Evolutionary conservation across 2,329 filamentous ascomycete genomes (phyloP), one percentile per base, ranked within the genome.

Genomic region (Coniochaeta hoffmannii): DNA sequence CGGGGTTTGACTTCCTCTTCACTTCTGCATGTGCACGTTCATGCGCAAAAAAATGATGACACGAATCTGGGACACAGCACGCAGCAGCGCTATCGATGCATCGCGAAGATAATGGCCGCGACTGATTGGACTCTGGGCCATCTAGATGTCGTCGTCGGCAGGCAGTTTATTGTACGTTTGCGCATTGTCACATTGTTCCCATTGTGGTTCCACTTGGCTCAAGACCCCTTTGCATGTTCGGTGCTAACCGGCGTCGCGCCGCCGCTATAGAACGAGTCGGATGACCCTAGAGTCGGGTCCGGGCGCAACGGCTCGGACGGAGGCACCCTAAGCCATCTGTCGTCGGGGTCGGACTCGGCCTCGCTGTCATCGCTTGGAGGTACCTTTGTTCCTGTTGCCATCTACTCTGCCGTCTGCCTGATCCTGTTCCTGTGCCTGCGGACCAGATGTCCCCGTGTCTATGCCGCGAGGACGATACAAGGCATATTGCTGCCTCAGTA

Each of bases 391-490:
- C 82, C 82, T 10, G 73, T 83, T 5, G 62, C 79, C 46, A 58
- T 77, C 44, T 74, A 77, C 57, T 73, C 79, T 5, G 68, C 60
- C 26, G 61, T 80, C 32, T 82, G 79, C 60, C 55, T 83, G n/a
- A 28, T 69, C 58, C 67, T 81, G 55, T 85, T 84, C 64, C 61
- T 82, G 53, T 50, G 75, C 15, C 63, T 80, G 36, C 72, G 82
- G 41, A 72, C 71, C 51, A 76, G 72, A 28, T 73, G 75, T 38
- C 68, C 72, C 22, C 74, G 81, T 26, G 80, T 82, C 53, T 85
- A 85, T 65, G 72, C 79, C 7, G 80, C 82, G 5, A 73, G 82
- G 59, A 74, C 77, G 1, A 73, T 82, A 28, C 62, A 80, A 26
- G 71, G 70, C 17, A 79, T 78, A 44, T 65, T 80, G 11, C 69